A percentile compares a stretch with the other conserved stretches of the same genome.
phyloP scores from a whole-genome alignment of 768 basidiomycete genomes.

The Mycena capillaripes region DNA sequence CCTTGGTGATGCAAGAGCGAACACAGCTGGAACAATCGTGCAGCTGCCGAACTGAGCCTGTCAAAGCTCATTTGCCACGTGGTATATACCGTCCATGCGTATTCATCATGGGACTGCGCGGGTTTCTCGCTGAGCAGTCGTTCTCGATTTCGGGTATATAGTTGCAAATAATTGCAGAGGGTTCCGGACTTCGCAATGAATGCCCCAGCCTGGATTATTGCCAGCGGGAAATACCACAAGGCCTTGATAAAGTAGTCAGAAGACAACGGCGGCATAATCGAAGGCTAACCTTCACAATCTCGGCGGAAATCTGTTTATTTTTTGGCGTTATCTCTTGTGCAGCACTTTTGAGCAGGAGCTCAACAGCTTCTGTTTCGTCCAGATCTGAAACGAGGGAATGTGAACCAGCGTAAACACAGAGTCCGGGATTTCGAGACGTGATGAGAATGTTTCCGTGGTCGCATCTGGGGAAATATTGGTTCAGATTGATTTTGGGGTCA shows the following conservation, averaged over 20 bases:
- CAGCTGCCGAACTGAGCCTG: neutral
- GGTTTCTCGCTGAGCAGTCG: neutral
- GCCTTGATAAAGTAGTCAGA: neutral
- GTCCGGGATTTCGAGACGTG: conserved; percentile 11
- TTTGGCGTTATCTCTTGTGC: neutral
- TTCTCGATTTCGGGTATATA: neutral
- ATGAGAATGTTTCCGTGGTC: conserved; percentile 21
- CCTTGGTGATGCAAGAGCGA: neutral
- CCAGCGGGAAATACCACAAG: neutral
- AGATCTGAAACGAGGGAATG: neutral
- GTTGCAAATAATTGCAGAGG: neutral
- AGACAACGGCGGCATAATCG: no score
- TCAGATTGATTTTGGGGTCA: no score
- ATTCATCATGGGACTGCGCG: no score
- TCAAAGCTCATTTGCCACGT: conserved; percentile 4
- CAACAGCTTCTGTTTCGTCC: neutral
- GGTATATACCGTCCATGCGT: no score
- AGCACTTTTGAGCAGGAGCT: neutral
- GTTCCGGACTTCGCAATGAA: neutral
- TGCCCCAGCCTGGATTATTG: neutral
- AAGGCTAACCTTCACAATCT: neutral
- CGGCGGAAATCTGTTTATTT: neutral
- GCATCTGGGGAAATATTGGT: no score
- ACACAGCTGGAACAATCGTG: neutral
- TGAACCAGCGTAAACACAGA: neutral